Base-by-base conservation (phyloP, 805 yeast species). In the Candida boleticola region DNA sequence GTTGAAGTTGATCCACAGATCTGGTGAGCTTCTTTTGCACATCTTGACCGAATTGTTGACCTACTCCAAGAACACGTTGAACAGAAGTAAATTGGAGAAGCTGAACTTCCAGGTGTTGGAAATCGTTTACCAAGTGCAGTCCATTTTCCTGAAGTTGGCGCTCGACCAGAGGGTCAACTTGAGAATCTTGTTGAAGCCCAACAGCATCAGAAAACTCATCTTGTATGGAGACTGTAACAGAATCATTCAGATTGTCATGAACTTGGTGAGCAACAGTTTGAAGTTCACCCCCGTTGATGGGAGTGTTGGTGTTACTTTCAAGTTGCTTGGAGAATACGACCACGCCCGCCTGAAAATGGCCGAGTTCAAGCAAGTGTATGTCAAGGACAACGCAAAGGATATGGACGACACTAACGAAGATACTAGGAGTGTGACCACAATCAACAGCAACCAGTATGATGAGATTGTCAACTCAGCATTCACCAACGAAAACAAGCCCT, bases 211-310 rank as follows among this genome's bases (percentile, higher is more conserved):
- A 44, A 77, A 77, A 47, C 76, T 85, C 72, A 76, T 88, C 2
- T 64, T 92, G 5, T 80, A 73, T 63, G 98, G 97, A 2, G 99
- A 92, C 62, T 80, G 93, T 6, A 89, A 89, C 61, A 73, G 98
- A 57, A 86, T 93, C 32, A 79, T 88, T 42, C 99, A 92, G 61
- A 84, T 93, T 38, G 82, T 92, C 5, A 89, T 92, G 90, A 93
- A 93, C 55, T 69, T 93, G 42, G 93, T 92, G 7, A 84, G 95
- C 14, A 92, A 93, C 63, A 82, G 96, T 0, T 69, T 93, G 53
- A 93, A 93, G 60, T 93, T 93, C 54, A 90, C 98, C 0, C 96
- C 96, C 0, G 85, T 82, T 14, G 87, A 88, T 45, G 98, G 97
- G 2, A 74, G 77, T 13, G 95, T 90, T 10, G 73, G 74, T 22